Conservation (phyloP, 768 basidiomycete species). For the Suillus lakei region DNA sequence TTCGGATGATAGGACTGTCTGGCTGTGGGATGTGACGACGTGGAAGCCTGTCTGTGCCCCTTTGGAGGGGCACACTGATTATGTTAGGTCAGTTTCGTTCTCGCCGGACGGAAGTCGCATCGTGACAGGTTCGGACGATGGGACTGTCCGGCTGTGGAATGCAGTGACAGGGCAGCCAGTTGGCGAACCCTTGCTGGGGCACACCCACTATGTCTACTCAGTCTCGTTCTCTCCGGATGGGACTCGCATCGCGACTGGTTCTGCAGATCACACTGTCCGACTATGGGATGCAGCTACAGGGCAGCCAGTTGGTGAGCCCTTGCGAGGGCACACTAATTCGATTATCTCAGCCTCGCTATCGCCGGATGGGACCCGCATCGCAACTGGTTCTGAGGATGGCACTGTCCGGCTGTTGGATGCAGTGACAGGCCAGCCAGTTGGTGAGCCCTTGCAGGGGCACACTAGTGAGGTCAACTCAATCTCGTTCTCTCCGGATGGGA, state of each 20-base stretch:
- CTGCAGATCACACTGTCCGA: fast-evolving
- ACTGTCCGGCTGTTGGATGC: too few relatives aligned
- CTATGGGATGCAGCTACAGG: background rate
- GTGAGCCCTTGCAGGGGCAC: too few relatives aligned
- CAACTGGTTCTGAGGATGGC: too few relatives aligned
- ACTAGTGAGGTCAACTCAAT: too few relatives aligned
- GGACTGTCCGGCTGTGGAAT: too few relatives aligned
- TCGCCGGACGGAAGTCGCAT: background rate
- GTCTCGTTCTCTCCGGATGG: background rate
- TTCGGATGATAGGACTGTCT: background rate
- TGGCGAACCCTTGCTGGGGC: background rate
- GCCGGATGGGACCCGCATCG: too few relatives aligned
- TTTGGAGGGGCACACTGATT: background rate
- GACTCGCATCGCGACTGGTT: background rate
- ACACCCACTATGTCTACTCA: fast-evolving
- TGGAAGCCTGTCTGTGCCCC: too few relatives aligned
- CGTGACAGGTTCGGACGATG: background rate
- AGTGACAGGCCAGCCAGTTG: too few relatives aligned
- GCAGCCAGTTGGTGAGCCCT: background rate
- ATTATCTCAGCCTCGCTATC: background rate
- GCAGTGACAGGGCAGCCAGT: background rate
- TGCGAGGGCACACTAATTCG: background rate
- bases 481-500: too few relatives aligned
- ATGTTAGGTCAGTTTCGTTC: background rate
- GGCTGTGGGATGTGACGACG: background rate